These are phyloP conservation scores for Tephrocybe sp. DNA, from an alignment of 768 basidiomycete genomes.

Conservation along the genomic window DNA sequence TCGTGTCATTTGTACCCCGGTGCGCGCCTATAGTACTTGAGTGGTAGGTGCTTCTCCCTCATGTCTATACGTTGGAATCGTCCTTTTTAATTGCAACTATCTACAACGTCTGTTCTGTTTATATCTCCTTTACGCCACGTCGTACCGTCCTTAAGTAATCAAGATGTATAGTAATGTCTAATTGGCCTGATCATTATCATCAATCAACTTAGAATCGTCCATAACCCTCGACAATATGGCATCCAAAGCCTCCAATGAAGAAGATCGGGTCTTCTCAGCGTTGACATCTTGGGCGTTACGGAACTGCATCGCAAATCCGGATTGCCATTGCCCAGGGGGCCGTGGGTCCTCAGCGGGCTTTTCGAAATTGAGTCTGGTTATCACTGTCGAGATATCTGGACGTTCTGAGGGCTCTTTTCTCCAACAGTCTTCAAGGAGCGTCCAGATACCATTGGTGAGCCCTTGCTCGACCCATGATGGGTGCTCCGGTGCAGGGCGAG, in stretches of 20 bases:
- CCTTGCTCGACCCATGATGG: constrained; percentile 13
- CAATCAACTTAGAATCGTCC: too few relatives aligned
- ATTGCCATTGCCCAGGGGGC: background rate
- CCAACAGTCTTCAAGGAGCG: constrained; percentile 26
- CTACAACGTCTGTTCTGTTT: too few relatives aligned
- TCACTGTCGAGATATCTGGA: constrained; percentile 11
- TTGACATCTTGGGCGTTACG: background rate
- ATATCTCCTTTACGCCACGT: too few relatives aligned
- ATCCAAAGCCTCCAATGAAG: background rate
- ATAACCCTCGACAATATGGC: background rate
- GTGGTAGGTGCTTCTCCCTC: too few relatives aligned
- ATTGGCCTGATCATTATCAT: too few relatives aligned
- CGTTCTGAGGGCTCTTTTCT: constrained; percentile 15
- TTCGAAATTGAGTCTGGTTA: background rate
- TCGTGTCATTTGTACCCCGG: too few relatives aligned
- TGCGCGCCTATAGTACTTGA: too few relatives aligned
- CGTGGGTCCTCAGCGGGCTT: background rate
- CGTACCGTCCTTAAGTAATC: too few relatives aligned
- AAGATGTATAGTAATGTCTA: too few relatives aligned
- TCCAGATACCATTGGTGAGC: constrained; percentile 21
- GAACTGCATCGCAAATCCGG: background rate
- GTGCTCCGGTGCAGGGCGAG: too few relatives aligned
- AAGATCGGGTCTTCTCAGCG: background rate
- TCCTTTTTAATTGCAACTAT: too few relatives aligned
- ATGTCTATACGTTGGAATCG: too few relatives aligned